Evolutionary conservation across 169 alveolate species (phyloP).

Genomic region (Gregarina niphandrodes): DNA sequence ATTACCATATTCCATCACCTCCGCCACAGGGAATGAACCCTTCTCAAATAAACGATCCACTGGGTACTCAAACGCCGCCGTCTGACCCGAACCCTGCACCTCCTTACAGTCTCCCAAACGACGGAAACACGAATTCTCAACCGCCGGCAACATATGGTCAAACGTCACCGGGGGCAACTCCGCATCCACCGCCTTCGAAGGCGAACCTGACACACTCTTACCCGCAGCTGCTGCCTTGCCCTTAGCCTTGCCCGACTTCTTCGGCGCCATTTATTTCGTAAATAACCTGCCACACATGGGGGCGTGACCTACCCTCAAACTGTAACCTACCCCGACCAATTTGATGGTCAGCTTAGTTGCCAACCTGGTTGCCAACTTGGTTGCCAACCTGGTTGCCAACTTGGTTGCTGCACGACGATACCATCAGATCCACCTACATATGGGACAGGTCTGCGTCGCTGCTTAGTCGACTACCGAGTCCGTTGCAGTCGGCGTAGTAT

Average conservation of each 20-base stretch:
- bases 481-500: too few species aligned
- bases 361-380: too few species aligned
- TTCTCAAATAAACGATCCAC: neutral
- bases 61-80: neutral
- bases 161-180: neutral
- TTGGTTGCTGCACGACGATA: too few species aligned
- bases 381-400: too few species aligned
- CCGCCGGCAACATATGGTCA: conserved; percentile 1
- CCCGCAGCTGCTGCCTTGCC: neutral
- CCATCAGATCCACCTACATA: too few species aligned
- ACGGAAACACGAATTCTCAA: conserved; percentile 1
- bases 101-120: conserved; percentile 1
- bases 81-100: conserved; percentile 1
- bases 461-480: too few species aligned
- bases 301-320: neutral
- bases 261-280: neutral
- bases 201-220: too few species aligned
- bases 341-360: neutral
- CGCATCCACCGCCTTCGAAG: neutral
- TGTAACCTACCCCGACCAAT: neutral
- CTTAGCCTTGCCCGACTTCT: neutral
- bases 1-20: neutral
- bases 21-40: neutral
- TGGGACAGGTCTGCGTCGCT: too few species aligned
- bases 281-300: too few species aligned